Evolutionary conservation across 805 yeast species (phyloP), one percentile per base, ranked within the genome.

Genomic region (Maudiozyma bulderi): DNA sequence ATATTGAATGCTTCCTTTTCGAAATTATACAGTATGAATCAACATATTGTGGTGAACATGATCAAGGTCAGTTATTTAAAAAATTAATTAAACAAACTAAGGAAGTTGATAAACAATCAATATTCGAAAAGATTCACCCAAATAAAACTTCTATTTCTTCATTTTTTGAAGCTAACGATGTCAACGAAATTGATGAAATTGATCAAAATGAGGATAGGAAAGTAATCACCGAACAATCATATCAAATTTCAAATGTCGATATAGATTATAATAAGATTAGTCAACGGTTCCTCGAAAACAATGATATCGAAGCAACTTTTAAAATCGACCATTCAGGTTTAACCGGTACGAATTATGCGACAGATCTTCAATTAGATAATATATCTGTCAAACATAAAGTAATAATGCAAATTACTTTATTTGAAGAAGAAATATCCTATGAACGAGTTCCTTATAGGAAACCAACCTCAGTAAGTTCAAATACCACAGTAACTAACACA

Each of bases 351-450:
- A 29, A n/a, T 11, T 34, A 30, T 14, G 13, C 30, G 5, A 33
- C n/a, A 7, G 46, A 35, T 29, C 11, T 42, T 11, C 26, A 34
- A 8, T 8, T 7, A n/a, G 15, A 11, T 13, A 15, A 33, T 10
- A 15, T 43, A 13, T 15, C 43, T 1, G 43, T 47, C 5, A 34
- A 7, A 31, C 49, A 47, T 32, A 47, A 42, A 9, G 26, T 43
- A 5, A 31, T 47, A 6, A n/a, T 47, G 28, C 46, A 47, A 28
- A 32, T 47, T 7, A 38, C 43, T 30, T 10, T 47, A 8, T 29
- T 38, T 13, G 49, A 47, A 26, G 49, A 47, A 38, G 49, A 47
- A 26, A 26, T 47, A 30, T 42, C 46, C 5, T 41, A 42, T 31
- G 43, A 26, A 40, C 26, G 37, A 34, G 29, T 42, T 9, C 44